Percentiles rank a stretch among this genome's conserved stretches.
Conservation (phyloP, 2,329 filamentous ascomycete species). For the Stemphylium beticola region DNA sequence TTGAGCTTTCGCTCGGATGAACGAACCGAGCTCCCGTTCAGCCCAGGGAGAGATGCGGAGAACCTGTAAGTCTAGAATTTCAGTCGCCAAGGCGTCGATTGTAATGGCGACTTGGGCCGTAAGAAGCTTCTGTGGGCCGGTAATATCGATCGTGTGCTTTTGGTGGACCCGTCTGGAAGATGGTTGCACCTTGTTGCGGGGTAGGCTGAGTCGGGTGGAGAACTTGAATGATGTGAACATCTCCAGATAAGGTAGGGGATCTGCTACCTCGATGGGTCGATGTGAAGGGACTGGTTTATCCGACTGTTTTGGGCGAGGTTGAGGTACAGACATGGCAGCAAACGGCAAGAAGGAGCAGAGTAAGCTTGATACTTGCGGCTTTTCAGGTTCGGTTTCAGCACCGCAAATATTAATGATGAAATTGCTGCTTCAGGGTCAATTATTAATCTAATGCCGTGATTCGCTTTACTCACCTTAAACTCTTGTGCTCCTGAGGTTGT, state of each 20-base stretch:
- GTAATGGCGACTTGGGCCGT: conserved; percentile 63
- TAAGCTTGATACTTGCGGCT: conserved; percentile 38
- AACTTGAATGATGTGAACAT: conserved; percentile 73
- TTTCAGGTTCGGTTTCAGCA: conserved; percentile 22
- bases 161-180: conserved; percentile 27
- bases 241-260: conserved; percentile 72
- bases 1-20: conserved; percentile 52
- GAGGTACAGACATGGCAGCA: conserved; percentile 29
- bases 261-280: conserved; percentile 65
- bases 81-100: conserved; percentile 50
- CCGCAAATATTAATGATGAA: conserved; percentile 33
- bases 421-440: conserved; percentile 25
- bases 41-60: conserved; percentile 64
- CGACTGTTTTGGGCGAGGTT: conserved; percentile 30
- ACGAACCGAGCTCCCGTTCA: conserved; percentile 63
- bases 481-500: conserved; percentile 27
- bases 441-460: background rate
- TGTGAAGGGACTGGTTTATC: conserved; percentile 64
- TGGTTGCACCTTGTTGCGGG: conserved; percentile 18
- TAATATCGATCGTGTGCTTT: conserved; percentile 61
- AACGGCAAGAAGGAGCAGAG: conserved; percentile 52
- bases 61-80: conserved; percentile 63
- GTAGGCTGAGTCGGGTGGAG: conserved; percentile 56
- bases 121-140: conserved; percentile 62
- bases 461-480: conserved; percentile 28